Percentiles rank a stretch among this genome's conserved stretches.
phyloP scores from a whole-genome alignment of 169 alveolate species.

The Eimeria mitis region DNA sequence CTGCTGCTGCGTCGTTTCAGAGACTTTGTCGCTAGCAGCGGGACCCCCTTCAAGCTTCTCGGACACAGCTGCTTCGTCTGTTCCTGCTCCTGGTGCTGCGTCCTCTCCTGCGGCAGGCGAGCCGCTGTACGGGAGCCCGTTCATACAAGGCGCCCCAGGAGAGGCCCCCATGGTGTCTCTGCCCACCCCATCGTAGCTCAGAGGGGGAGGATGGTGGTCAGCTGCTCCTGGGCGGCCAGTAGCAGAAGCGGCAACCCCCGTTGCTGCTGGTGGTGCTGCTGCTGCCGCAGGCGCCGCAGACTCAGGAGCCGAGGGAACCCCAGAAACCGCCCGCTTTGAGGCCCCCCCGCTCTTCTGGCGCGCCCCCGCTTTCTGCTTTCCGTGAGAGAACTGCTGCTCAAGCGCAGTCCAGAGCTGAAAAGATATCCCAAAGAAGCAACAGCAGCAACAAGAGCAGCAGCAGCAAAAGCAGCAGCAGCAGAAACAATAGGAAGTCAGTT shows the following conservation, averaged over 20 bases:
- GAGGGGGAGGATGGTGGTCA: constrained; percentile 9
- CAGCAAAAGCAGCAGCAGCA: constrained; percentile 32
- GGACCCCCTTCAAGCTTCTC: background rate
- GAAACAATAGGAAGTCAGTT: background rate
- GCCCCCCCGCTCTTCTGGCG: constrained; percentile 47
- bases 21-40: background rate
- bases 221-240: constrained; percentile 22
- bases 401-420: constrained; percentile 58
- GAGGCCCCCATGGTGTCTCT: constrained; percentile 21
- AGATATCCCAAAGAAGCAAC: background rate
- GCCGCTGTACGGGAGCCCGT: background rate
- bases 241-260: background rate
- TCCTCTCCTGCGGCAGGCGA: background rate
- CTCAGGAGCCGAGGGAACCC: background rate
- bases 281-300: constrained; percentile 6
- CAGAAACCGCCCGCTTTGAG: constrained; percentile 29
- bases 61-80: background rate
- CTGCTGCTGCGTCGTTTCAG: constrained; percentile 9
- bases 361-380: constrained; percentile 54
- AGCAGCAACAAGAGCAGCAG: constrained; percentile 11
- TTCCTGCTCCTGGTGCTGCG: constrained; percentile 31
- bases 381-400: constrained; percentile 57
- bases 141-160: background rate
- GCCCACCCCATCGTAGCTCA: constrained; percentile 3
- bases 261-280: constrained; percentile 32